phyloP scores from a whole-genome alignment of 2,329 filamentous ascomycete genomes.

The Purpureocillium takamizusanense region DNA sequence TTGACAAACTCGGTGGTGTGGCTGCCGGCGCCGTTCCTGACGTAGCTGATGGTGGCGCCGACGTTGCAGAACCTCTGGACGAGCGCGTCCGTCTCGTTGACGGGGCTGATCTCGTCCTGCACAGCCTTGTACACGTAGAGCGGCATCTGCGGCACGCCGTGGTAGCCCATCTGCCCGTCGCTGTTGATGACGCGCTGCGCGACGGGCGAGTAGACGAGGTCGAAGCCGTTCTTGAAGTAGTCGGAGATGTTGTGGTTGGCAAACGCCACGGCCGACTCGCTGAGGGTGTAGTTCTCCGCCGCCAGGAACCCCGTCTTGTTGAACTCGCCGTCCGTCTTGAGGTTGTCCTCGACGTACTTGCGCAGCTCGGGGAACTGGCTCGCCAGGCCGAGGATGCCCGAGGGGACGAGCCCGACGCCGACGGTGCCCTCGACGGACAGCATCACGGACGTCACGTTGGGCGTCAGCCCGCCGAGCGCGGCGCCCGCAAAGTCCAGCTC shows the following conservation, averaged over 20 bases:
- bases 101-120: slow-evolving; percentile 31
- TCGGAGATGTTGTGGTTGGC: not conserved
- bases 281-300: not conserved
- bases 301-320: not conserved
- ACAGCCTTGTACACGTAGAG: slow-evolving; percentile 41
- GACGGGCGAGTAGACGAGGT: slow-evolving; percentile 18
- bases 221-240: not conserved
- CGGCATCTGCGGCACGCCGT: slow-evolving; percentile 31
- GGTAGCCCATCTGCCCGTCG: slow-evolving; percentile 12
- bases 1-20: not conserved
- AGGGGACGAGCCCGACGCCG: slow-evolving; percentile 12
- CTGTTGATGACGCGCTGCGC: slow-evolving; percentile 14
- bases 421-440: slow-evolving; percentile 7
- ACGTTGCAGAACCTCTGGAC: slow-evolving; percentile 29
- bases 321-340: slow-evolving; percentile 7
- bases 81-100: slow-evolving; percentile 32
- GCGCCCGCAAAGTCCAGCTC: slow-evolving; percentile 15
- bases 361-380: slow-evolving; percentile 9
- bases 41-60: slow-evolving; percentile 31
- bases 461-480: slow-evolving; percentile 12
- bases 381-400: slow-evolving; percentile 11
- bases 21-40: slow-evolving; percentile 25
- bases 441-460: slow-evolving; percentile 8
- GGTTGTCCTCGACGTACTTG: slow-evolving; percentile 6
- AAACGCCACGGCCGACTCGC: not conserved